Evolutionary conservation across 208 protist genomes (phyloP).

Genomic region (Leishmania major): DNA sequence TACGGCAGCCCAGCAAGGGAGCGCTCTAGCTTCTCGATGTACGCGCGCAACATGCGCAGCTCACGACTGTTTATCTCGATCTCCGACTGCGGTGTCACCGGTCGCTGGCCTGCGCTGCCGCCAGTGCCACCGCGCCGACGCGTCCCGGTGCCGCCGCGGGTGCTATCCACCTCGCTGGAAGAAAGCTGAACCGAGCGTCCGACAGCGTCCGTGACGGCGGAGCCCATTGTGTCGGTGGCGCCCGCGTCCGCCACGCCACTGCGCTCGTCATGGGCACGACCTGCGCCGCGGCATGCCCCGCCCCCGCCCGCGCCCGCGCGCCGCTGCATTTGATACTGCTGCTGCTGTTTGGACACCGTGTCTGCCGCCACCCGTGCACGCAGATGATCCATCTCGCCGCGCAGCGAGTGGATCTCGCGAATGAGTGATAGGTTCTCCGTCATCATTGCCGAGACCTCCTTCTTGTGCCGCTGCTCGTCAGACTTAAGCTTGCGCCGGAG

Average conservation of each 20-base stretch:
- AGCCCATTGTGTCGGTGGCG: neutral
- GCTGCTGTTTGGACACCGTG: conserved; percentile 40
- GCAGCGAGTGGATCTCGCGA: conserved; percentile 95
- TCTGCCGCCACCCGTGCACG: conserved; percentile 68
- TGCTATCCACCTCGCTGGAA: conserved; percentile 13
- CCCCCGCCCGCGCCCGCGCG: neutral
- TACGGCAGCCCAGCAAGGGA: conserved; percentile 30
- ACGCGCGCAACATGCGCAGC: conserved; percentile 77
- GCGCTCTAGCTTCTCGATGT: conserved; percentile 81
- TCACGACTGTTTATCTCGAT: conserved; percentile 85
- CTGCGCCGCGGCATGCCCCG: neutral
- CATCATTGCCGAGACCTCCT: conserved; percentile 94
- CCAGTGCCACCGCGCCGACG: conserved; percentile 8
- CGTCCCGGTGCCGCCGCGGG: neutral
- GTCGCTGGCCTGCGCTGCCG: conserved; percentile 13
- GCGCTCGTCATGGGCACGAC: conserved; percentile 10
- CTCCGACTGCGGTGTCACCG: conserved; percentile 45
- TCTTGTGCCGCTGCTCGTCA: conserved; percentile 89
- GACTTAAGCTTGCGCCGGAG: conserved; percentile 91
- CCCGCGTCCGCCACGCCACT: neutral
- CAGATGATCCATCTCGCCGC: conserved; percentile 86
- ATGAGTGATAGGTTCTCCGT: conserved; percentile 95
- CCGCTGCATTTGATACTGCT: conserved; percentile 27
- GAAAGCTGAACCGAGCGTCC: conserved; percentile 1
- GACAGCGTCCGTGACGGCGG: neutral